Conservation (phyloP, 805 yeast genomes). For the Nakazawaea anatomiae region DNA sequence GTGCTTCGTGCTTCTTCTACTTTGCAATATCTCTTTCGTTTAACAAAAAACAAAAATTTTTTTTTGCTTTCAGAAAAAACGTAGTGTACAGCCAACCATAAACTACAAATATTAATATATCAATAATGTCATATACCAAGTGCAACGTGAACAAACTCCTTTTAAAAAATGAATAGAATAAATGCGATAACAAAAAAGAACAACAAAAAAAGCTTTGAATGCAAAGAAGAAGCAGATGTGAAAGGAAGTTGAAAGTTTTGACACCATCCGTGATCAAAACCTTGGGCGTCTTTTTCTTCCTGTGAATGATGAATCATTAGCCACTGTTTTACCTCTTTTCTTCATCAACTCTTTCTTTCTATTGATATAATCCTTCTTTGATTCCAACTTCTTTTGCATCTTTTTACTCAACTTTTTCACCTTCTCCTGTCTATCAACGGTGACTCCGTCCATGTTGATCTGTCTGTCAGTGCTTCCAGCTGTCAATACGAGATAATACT, state of each 20-base stretch:
- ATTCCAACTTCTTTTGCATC: conserved; percentile 53
- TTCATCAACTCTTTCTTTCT: conserved; percentile 93
- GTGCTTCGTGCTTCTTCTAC: too few species aligned
- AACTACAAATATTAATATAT: too few species aligned
- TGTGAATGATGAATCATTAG: conserved; percentile 85
- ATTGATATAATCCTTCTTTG: conserved; percentile 71
- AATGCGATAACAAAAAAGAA: too few species aligned
- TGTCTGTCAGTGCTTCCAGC: conserved; percentile 77
- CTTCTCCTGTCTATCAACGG: conserved; percentile 58
- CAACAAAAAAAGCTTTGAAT: neutral
- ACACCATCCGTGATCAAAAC: conserved; percentile 32
- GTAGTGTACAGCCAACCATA: too few species aligned
- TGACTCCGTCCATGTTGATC: conserved; percentile 74
- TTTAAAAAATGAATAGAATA: too few species aligned
- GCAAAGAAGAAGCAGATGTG: neutral
- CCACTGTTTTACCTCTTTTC: conserved; percentile 85
- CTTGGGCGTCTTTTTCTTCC: conserved; percentile 75
- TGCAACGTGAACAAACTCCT: too few species aligned
- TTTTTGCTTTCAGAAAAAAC: too few species aligned
- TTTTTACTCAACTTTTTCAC: conserved; percentile 39
- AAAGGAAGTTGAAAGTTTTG: neutral
- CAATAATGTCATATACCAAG: too few species aligned
- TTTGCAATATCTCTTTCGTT: too few species aligned
- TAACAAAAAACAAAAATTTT: too few species aligned
- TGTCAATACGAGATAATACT: conserved; percentile 82